These are phyloP conservation scores for Cryptococcus sp. DNA, from an alignment of 1,284 basidiomycete species.

Conservation along the genomic window DNA sequence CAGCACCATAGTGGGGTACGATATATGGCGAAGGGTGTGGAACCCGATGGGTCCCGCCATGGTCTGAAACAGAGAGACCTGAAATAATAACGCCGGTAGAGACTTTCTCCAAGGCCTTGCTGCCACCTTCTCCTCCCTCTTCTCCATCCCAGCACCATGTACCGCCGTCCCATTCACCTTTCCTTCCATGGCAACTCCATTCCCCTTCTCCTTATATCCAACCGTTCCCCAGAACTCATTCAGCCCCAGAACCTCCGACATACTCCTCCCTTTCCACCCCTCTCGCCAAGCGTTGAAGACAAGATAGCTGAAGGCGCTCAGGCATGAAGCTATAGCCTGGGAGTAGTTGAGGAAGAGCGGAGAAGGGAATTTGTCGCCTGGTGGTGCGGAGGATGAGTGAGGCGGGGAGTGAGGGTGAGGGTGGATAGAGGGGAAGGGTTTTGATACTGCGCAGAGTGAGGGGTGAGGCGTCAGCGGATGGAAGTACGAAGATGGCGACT, in stretches of 20 bases:
- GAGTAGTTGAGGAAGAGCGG: slow-evolving; percentile 81
- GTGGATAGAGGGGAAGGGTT: slow-evolving; percentile 70
- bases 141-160: slow-evolving; percentile 2
- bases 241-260: slow-evolving; percentile 26
- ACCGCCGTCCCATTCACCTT: slow-evolving; percentile 2
- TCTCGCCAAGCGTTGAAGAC: slow-evolving; percentile 50
- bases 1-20: slow-evolving; percentile 97
- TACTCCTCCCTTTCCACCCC: slow-evolving; percentile 3
- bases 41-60: slow-evolving; percentile 92
- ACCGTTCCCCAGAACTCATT: slow-evolving; percentile 14
- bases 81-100: slow-evolving; percentile 60
- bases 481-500: not conserved
- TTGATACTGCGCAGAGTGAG: slow-evolving; percentile 60
- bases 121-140: slow-evolving; percentile 7
- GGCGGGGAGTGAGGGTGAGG: slow-evolving; percentile 21
- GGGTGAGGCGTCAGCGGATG: not conserved
- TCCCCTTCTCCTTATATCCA: not conserved
- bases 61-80: slow-evolving; percentile 84
- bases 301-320: slow-evolving; percentile 78
- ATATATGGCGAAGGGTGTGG: slow-evolving; percentile 88
- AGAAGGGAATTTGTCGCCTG: slow-evolving; percentile 76
- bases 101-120: slow-evolving; percentile 22
- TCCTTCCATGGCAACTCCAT: not conserved
- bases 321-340: slow-evolving; percentile 75
- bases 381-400: slow-evolving; percentile 27